Evolutionary conservation across 2,329 filamentous ascomycete genomes (phyloP), one percentile per base, ranked within the genome.

Genomic region (Trichoderma citrinoviride): DNA sequence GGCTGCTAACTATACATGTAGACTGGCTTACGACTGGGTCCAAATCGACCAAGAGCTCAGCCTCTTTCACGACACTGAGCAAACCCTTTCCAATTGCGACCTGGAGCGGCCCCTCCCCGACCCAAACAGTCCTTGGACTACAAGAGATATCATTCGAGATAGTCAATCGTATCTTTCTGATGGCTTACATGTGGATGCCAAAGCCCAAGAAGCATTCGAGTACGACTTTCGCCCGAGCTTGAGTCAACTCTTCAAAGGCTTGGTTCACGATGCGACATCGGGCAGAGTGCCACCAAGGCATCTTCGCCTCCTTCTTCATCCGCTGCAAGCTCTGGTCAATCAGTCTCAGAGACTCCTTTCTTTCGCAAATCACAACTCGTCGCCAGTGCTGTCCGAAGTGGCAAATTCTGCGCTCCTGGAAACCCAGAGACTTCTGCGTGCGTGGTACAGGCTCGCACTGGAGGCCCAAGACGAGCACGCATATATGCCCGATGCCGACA

Each of bases 11-110:
- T 12, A 14, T 33, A 5, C 40, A 15, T 4, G 65, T 70, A 89
- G 88, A 69, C 79, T 91, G 37, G 85, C 90, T n/a, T 90, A 91
- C 76, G 90, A 88, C 62, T 91, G 88, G 86, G 85, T 89, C 21
- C 89, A 90, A 84, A 82, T 90, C 25, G 89, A 92, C 71, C 88
- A 91, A 70, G 89, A 92, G 74, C 78, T 90, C 63, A 85, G 86
- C 54, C 77, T 90, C 8, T 90, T 90, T 76, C 83, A 89, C 68
- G 87, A 90, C 70, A 84, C 82, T 1, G 80, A 81, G 1, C 85
- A 87, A 0, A 77, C 90, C 37, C 83, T 91, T 64, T 84, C 87
- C 15, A 83, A 90, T 61, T 87, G 83, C 33, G 87, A 91, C 65
- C 83, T 90, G 54, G 82, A 82, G 23, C 84, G 86, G 47, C 86